Evolutionary conservation across 1,284 basidiomycete genomes (phyloP).

Genomic region (Chiua sp.): DNA sequence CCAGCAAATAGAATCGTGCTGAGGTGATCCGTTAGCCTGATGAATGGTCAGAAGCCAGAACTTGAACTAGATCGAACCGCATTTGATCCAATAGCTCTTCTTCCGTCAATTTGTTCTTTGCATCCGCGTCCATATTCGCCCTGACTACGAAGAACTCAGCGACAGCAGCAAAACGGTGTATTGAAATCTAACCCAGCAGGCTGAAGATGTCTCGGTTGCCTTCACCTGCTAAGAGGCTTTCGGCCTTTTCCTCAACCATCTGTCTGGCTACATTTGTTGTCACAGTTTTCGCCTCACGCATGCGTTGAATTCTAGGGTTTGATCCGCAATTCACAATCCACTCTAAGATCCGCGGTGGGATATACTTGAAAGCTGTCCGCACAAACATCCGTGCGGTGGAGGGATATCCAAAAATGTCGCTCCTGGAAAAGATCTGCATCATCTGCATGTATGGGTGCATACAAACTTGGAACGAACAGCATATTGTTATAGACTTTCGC

Average conservation of each 20-base stretch:
- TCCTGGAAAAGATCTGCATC: conserved; percentile 15
- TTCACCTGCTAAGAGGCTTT: conserved; percentile 37
- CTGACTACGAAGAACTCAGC: conserved; percentile 43
- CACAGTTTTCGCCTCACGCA: conserved; percentile 34
- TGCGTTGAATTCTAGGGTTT: conserved; percentile 41
- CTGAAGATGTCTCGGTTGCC: conserved; percentile 47
- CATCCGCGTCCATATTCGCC: conserved; percentile 55
- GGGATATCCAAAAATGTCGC: conserved; percentile 28
- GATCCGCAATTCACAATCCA: conserved; percentile 43
- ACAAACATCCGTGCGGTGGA: conserved; percentile 28
- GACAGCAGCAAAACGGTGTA: not conserved
- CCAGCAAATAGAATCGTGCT: conserved; percentile 51
- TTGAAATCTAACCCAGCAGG: conserved; percentile 40
- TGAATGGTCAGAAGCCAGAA: not conserved
- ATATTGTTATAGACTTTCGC: conserved; percentile 38
- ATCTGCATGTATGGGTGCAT: not conserved
- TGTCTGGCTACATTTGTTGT: conserved; percentile 40
- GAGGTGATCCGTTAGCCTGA: not conserved
- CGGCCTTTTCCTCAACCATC: conserved; percentile 48
- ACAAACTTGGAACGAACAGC: conserved; percentile 33
- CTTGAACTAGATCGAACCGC: conserved; percentile 40
- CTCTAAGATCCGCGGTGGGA: conserved; percentile 39
- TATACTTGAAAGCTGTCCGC: conserved; percentile 19
- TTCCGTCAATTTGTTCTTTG: conserved; percentile 49
- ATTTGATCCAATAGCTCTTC: conserved; percentile 62